Evolutionary conservation across 495 filamentous ascomycete species (phyloP), one percentile per base, ranked within the genome.

Genomic region (Penicillium coprophilum): DNA sequence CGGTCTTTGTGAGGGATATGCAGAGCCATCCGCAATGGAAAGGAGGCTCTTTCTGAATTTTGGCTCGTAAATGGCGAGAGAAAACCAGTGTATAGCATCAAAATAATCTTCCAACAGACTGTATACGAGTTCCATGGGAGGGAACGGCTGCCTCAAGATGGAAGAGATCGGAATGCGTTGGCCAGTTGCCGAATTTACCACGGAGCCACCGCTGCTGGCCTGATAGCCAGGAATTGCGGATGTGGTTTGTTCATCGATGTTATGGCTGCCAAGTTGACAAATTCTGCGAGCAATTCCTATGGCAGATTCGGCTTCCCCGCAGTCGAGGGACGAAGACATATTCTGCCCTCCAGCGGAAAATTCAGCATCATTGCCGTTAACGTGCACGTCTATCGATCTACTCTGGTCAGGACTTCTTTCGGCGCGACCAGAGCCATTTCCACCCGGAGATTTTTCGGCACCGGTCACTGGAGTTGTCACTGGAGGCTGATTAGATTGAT

Each of bases 71-170:
- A 73, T 48, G 1, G 60, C 68, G 4, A 73, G 59, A 3, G 64
- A 69, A 36, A 71, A 73, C 70, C 68, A 73, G 56, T 73, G 70
- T n/a, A 73, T 59, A 1, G 65, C 47, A 52, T 64, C 60, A 46
- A 73, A 73, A 50, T 73, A 73, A 4, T 64, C 59, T 44, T 73
- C 68, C 31, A 72, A 44, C 23, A 72, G 46, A 17, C 31, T 30
- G 36, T 57, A 48, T 8, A 67, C 38, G 4, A 60, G n/a, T 3
- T 66, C 46, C 36, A 55, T 62, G 0, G 61, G 36, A 13, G 69
- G 67, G 17, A 72, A 57, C 23, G 50, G 46, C 46, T 52, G 59
- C 21, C 58, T 58, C 6, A 68, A 10, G 0, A 71, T 54, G 17
- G 52, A 46, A 12, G 69, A 61, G 30, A 71, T 63, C 1, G 62